Conservation (phyloP, 2,329 filamentous ascomycete species). For the Lecanosticta acicola region DNA sequence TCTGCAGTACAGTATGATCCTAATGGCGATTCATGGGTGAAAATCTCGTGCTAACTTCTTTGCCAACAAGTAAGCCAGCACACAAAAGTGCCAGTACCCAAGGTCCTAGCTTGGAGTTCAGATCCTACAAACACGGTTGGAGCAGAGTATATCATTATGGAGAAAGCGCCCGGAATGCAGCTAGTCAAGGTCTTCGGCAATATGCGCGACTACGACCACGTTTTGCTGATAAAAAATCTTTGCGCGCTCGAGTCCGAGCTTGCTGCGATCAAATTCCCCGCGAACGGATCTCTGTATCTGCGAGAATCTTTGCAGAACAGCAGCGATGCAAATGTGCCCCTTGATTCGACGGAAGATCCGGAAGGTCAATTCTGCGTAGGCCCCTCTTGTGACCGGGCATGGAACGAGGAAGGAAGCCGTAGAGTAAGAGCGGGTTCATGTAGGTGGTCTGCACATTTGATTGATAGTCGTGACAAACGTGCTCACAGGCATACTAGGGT, state of each 20-base stretch:
- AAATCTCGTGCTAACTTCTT: not conserved
- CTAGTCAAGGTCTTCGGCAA: not conserved
- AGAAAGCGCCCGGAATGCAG: not conserved
- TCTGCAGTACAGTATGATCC: conserved; percentile 22
- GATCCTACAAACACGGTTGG: not conserved
- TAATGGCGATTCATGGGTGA: not conserved
- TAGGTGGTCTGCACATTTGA: not conserved
- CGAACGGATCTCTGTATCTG: not conserved
- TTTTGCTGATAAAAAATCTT: conserved; percentile 5
- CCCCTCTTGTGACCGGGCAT: not conserved
- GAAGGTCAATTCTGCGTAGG: not conserved
- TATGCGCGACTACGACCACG: not conserved
- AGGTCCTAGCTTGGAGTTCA: not conserved
- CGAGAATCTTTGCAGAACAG: not conserved
- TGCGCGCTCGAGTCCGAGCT: conserved; percentile 5
- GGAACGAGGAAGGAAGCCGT: not conserved
- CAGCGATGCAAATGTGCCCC: not conserved
- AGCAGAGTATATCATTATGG: not conserved
- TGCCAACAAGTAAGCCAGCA: conserved; percentile 2
- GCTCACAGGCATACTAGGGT: not conserved
- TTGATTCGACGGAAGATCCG: not conserved
- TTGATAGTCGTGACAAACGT: not conserved
- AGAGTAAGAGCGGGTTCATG: not conserved
- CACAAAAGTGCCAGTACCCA: not conserved
- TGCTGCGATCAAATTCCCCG: conserved; percentile 4